phyloP scores from a whole-genome alignment of 1,284 basidiomycete genomes.

The Peniophora sp. region DNA sequence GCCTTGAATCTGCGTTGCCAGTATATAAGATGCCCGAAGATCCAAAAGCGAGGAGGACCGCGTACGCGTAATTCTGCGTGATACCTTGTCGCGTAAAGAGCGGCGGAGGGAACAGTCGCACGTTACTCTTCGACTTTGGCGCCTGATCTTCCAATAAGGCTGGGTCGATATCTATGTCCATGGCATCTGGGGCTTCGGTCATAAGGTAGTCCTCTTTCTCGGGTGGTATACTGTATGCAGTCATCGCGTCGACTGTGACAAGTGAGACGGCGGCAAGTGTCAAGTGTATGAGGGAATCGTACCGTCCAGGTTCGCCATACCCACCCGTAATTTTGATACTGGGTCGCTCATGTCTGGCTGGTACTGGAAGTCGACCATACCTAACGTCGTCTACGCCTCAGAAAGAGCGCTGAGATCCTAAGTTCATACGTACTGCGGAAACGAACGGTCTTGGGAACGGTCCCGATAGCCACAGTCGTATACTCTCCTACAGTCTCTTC shows the following conservation, averaged over 20 bases:
- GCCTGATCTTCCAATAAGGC: conserved; percentile 14
- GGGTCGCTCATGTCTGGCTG: conserved; percentile 67
- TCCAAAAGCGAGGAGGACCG: conserved; percentile 34
- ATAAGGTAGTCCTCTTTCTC: conserved; percentile 57
- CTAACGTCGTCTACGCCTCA: conserved; percentile 29
- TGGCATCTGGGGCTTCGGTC: conserved; percentile 18
- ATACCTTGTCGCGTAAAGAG: conserved; percentile 75
- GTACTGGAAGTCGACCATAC: conserved; percentile 90
- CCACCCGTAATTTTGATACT: conserved; percentile 55
- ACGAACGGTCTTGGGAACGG: conserved; percentile 74
- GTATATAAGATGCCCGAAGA: background rate
- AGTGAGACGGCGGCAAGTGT: background rate
- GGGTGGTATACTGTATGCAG: conserved; percentile 56
- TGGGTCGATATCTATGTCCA: conserved; percentile 28
- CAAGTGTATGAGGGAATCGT: conserved; percentile 7
- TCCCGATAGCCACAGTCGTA: conserved; percentile 69
- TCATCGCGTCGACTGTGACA: conserved; percentile 60
- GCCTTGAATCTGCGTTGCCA: conserved; percentile 57
- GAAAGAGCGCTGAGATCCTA: background rate
- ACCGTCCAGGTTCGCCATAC: conserved; percentile 82
- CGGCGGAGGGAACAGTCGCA: conserved; percentile 76
- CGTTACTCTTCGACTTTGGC: conserved; percentile 35
- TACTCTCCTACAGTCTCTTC: conserved; percentile 63
- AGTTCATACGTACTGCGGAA: conserved; percentile 71
- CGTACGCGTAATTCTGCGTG: conserved; percentile 80